Evolutionary conservation across 805 yeast genomes (phyloP), one percentile per base, ranked within the genome.

Genomic region (Myxozyma sirexii): DNA sequence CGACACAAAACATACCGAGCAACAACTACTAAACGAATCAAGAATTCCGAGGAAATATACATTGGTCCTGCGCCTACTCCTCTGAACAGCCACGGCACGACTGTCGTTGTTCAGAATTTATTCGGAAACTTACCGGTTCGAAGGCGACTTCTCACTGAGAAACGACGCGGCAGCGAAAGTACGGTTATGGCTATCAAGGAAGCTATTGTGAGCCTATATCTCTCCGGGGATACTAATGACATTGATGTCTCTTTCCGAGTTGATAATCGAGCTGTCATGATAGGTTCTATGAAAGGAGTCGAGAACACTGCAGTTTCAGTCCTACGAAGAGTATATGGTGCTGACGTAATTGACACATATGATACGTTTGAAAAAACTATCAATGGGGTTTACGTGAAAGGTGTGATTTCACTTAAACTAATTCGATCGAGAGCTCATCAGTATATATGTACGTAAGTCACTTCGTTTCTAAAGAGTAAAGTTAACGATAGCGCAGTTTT

Each of bases 121-220:
- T 70, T 67, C 47, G 56, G 61, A 17, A 62, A 59, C 44, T 23
- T 66, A 38, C 73, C 73, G 1, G 72, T 69, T 12, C 60, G 73
- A 23, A 44, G 64, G 38, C 48, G 42, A 39, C n/a, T 50, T 6
- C 33, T 60, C 35, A 24, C 33, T 5, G 27, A 35, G 21, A 33
- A 12, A 26, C n/a, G 23, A 17, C 42, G 48, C n/a, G 27, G 37
- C 13, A n/a, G 23, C 6, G 44, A 35, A n/a, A 10, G 37, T 26
- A 38, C 38, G 4, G 21, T 55, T 19, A 29, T 27, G 15, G 4
- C n/a, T 27, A 13, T 37, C 8, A 55, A 46, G 21, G 24, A 47
- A 10, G 29, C 19, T n/a, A 39, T 47, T 7, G 33, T 37, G 23
- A 12, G 19, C 37, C 15, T 45, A 13, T 6, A 15, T 23, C 39